Base-by-base conservation (phyloP, 2,329 filamentous ascomycete genomes). In the Diaporthe batatas region DNA sequence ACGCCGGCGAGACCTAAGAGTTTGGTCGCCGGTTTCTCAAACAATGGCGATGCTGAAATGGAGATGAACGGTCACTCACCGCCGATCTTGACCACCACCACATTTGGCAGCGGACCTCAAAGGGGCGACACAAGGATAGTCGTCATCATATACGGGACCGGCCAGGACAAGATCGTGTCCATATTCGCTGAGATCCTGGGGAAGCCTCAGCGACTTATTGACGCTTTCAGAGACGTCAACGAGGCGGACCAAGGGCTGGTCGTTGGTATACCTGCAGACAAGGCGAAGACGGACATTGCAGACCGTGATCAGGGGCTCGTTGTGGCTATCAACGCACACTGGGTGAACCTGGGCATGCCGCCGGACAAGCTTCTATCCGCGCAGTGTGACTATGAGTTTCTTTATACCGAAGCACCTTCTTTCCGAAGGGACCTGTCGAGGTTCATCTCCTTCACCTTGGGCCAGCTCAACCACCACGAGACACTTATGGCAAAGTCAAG, bases 371-470 rank as follows among this genome's bases (percentile, higher is more conserved):
- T 86, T 58, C 86, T 95, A 32, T 94, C 91, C 21, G 85, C 89
- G 34, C 82, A 88, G 72, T 95, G 93, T 83, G 93, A 96, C 82
- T 96, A 96, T 83, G 94, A 97, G 80, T 96, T 96, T 77, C 86
- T 97, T 25, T 97, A 96, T 83, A 93, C 92, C 4, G 89, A 91
- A 75, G 86, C 88, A 11, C 89, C 92, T 0, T 94, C 93, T 80
- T 91, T 92, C 75, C 90, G 94, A 36, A 88, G 93, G 72, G 93
- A 96, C 79, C 84, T 96, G 58, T 90, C 93, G 12, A 90, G 94
- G 49, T 96, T 95, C 79, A 88, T 95, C 34, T 93, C 93, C 7
- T 92, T 96, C 79, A 91, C 93, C 7, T 84, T 96, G 34, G 94
- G 94, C 12, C 94, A 96, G 83, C 91, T 92, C 75, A 92, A 90